Conservation (phyloP, 768 basidiomycete genomes). For the Boletus rubropictus region DNA sequence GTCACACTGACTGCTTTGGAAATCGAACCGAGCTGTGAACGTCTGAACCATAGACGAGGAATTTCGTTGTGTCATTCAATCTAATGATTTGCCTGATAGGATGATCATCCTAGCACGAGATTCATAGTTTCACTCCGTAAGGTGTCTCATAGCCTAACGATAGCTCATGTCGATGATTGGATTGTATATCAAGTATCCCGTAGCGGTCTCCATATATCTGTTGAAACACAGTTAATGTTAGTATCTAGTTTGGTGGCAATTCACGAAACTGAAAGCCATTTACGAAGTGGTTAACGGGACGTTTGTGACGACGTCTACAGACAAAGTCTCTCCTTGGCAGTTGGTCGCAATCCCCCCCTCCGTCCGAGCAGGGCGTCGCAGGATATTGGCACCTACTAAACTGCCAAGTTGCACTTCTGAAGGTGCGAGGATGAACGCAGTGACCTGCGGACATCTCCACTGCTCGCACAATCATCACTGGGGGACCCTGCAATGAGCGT, state of each 20-base stretch:
- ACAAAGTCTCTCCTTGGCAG: no score
- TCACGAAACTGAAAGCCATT: not conserved
- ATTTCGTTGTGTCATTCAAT: not conserved
- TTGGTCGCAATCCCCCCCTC: no score
- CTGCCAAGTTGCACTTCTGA: not conserved
- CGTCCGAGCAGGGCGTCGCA: not conserved
- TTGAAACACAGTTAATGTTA: not conserved
- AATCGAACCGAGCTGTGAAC: conserved; percentile 1
- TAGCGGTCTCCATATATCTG: no score
- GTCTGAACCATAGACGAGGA: no score
- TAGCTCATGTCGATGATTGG: not conserved
- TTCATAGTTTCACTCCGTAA: not conserved
- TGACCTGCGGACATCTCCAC: not conserved
- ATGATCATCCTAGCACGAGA: not conserved
- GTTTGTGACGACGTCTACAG: not conserved
- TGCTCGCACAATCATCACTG: not conserved
- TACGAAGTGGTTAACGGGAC: no score
- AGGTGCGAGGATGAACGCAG: not conserved
- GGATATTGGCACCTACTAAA: not conserved
- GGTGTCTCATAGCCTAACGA: not conserved
- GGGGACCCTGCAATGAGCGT: not conserved
- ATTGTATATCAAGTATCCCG: not conserved
- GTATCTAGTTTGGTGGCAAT: not conserved
- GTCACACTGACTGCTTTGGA: not conserved
- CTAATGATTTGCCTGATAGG: conserved; percentile 4